These are phyloP conservation scores for Globisporangium megalacanthum DNA, from an alignment of 352 stramenopile genomes.

Conservation along the genomic window DNA sequence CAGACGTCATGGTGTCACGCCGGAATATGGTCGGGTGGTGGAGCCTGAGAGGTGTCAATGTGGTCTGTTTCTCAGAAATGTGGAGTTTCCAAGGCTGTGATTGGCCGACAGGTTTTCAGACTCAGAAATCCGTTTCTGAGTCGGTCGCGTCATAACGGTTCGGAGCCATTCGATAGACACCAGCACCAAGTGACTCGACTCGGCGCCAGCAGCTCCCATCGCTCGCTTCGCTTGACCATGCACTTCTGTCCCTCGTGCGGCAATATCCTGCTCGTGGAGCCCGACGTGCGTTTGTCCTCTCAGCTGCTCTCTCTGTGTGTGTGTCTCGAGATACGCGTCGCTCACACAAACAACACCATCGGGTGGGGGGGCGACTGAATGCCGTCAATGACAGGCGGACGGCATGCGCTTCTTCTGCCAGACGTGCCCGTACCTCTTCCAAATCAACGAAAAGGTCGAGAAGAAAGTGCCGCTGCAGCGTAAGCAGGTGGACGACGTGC, in stretches of 20 bases:
- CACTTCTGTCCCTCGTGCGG: constrained; percentile 89
- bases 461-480: constrained; percentile 90
- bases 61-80: too few species aligned
- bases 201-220: background rate
- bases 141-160: too few species aligned
- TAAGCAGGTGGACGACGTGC: constrained; percentile 98
- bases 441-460: constrained; percentile 85
- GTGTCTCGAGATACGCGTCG: background rate
- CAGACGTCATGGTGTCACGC: too few species aligned
- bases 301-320: constrained; percentile 6
- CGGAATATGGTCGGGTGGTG: too few species aligned
- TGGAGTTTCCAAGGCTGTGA: too few species aligned
- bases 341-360: too few species aligned
- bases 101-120: too few species aligned
- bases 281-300: constrained; percentile 39
- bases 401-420: constrained; percentile 90
- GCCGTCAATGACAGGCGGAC: constrained; percentile 38
- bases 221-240: constrained; percentile 32
- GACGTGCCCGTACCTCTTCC: constrained; percentile 86
- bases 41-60: too few species aligned
- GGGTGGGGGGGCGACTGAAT: too few species aligned
- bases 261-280: constrained; percentile 88
- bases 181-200: too few species aligned
- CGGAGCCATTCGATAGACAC: too few species aligned
- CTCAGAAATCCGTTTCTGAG: too few species aligned